phyloP scores from a whole-genome alignment of 1,284 basidiomycete species.

The Coniferiporia weirii region DNA sequence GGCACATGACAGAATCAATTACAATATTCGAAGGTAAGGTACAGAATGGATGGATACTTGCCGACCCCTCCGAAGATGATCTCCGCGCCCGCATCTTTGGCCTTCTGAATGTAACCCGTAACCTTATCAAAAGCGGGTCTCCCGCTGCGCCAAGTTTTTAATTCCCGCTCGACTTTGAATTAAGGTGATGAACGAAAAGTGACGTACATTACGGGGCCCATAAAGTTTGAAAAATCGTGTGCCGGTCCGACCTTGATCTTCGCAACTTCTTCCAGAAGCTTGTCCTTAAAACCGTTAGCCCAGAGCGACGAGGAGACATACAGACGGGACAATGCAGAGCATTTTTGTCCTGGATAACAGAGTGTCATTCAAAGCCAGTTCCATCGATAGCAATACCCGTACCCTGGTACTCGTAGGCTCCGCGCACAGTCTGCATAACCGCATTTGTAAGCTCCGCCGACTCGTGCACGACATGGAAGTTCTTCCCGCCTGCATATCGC shows the following conservation, averaged over 20 bases:
- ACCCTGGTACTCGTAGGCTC: constrained; percentile 97
- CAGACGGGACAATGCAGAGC: constrained; percentile 87
- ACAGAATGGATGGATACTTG: constrained; percentile 23
- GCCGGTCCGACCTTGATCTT: constrained; percentile 85
- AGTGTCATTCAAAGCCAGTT: constrained; percentile 3
- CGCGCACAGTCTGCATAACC: constrained; percentile 84
- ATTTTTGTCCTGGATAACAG: constrained; percentile 76
- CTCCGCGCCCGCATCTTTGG: constrained; percentile 85
- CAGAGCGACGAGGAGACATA: constrained; percentile 90
- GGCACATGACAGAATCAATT: neutral
- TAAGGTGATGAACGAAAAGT: constrained; percentile 1
- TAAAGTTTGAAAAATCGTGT: constrained; percentile 80
- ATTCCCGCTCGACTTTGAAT: neutral
- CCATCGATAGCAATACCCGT: constrained; percentile 8
- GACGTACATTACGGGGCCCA: constrained; percentile 91
- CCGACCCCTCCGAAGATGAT: constrained; percentile 82
- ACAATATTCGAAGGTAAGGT: neutral
- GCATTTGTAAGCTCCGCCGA: constrained; percentile 86
- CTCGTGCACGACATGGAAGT: constrained; percentile 93
- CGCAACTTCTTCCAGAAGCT: constrained; percentile 68
- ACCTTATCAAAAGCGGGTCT: constrained; percentile 88
- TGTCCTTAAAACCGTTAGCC: constrained; percentile 84
- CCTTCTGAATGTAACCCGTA: constrained; percentile 80
- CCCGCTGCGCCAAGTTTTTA: constrained; percentile 42
- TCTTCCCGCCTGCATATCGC: constrained; percentile 75